These are phyloP conservation scores for Eleusine coracana DNA, from an alignment of 176 grass and related monocot species.

Conservation along the genomic window DNA sequence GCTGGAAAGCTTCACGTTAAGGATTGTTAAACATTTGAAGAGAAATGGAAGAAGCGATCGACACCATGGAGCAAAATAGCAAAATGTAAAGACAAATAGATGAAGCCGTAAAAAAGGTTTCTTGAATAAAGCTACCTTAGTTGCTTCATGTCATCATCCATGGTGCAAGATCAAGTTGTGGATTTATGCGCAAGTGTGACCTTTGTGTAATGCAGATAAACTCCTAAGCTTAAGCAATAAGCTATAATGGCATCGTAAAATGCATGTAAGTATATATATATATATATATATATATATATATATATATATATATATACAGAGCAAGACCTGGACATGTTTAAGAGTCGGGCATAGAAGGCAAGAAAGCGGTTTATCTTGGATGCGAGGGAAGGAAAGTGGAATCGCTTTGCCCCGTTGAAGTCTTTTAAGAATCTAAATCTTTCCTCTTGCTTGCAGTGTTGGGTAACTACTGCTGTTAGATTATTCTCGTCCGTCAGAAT, in stretches of 20 bases:
- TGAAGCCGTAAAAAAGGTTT: not conserved
- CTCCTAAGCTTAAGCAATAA: slow-evolving; percentile 35
- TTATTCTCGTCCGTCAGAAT: not conserved
- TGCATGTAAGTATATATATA: not conserved
- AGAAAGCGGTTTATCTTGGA: slow-evolving; percentile 36
- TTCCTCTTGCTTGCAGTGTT: slow-evolving; percentile 30
- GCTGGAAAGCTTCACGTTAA: not conserved
- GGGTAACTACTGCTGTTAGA: slow-evolving; percentile 17
- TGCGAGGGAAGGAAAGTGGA: slow-evolving; percentile 35
- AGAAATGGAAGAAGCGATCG: not conserved
- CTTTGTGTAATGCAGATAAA: not conserved
- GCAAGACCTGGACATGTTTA: not conserved
- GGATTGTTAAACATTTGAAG: not conserved
- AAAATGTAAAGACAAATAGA: not conserved
- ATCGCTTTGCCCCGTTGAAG: slow-evolving; percentile 58
- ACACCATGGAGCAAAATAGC: not conserved
- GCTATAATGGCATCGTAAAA: slow-evolving; percentile 15
- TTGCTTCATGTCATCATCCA: slow-evolving; percentile 38
- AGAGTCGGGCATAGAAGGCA: slow-evolving; percentile 7
- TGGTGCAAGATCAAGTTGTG: not conserved
- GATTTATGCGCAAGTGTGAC: not conserved
- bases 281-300: not conserved
- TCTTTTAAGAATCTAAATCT: slow-evolving; percentile 50
- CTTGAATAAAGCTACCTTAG: not conserved
- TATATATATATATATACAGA: slow-evolving; percentile 4